These are phyloP conservation scores for Xanthoconium purpureum DNA, from an alignment of 768 basidiomycete species.

Conservation along the genomic window DNA sequence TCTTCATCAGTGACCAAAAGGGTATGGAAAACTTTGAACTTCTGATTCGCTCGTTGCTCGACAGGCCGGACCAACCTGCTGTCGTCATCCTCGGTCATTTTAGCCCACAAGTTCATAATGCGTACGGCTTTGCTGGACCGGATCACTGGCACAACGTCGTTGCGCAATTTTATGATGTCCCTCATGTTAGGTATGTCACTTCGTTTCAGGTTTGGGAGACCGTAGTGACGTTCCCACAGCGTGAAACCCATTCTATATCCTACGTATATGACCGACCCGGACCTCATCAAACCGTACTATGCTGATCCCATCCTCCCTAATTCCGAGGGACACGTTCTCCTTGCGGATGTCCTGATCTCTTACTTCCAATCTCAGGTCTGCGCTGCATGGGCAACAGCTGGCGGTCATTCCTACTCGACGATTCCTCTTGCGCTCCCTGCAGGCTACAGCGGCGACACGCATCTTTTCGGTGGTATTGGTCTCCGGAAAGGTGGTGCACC, in stretches of 20 bases:
- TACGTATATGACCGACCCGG: constrained; percentile 73
- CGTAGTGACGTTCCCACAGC: constrained; percentile 35
- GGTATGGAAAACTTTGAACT: constrained; percentile 87
- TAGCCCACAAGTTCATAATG: constrained; percentile 75
- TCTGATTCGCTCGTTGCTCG: constrained; percentile 86
- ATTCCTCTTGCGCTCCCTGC: constrained; percentile 42
- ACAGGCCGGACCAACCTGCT: constrained; percentile 88
- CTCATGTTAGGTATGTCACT: constrained; percentile 65
- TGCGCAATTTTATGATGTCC: constrained; percentile 96
- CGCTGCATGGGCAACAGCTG: constrained; percentile 73
- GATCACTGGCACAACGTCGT: constrained; percentile 88
- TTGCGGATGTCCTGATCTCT: constrained; percentile 87
- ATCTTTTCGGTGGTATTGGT: constrained; percentile 83
- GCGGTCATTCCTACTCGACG: constrained; percentile 62
- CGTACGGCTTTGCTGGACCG: constrained; percentile 83
- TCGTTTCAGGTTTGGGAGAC: not conserved
- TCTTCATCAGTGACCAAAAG: constrained; percentile 53
- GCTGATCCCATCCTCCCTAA: constrained; percentile 82
- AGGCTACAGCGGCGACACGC: constrained; percentile 40
- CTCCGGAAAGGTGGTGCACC: constrained; percentile 69
- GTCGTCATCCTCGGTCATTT: constrained; percentile 96
- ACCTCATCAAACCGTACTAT: constrained; percentile 67
- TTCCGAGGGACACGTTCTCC: constrained; percentile 73
- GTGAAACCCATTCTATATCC: constrained; percentile 81
- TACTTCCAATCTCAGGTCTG: constrained; percentile 93